phyloP scores from a whole-genome alignment of 2,329 filamentous ascomycete species.

The Claviceps pazoutovae region DNA sequence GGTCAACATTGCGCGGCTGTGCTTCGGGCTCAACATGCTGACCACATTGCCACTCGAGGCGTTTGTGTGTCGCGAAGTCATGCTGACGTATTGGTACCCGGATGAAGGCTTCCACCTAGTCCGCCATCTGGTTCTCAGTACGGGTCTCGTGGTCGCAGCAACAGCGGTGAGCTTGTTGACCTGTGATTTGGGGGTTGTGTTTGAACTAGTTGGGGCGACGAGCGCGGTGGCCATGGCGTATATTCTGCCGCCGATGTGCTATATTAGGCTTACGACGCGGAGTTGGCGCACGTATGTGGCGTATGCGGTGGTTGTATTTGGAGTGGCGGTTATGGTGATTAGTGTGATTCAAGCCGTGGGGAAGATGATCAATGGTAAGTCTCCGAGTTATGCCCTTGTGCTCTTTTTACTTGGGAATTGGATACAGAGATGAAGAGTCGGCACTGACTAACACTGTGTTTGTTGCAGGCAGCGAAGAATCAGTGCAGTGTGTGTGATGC shows the following conservation, averaged over 20 bases:
- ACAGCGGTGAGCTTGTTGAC: conserved; percentile 70
- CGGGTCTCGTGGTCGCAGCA: conserved; percentile 63
- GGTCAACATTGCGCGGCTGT: conserved; percentile 88
- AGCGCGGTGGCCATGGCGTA: conserved; percentile 90
- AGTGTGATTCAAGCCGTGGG: conserved; percentile 58
- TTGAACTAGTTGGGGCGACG: conserved; percentile 91
- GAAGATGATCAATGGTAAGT: conserved; percentile 41
- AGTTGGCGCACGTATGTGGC: conserved; percentile 63
- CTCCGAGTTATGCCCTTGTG: too few relatives aligned
- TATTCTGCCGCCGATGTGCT: conserved; percentile 87
- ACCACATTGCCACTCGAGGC: conserved; percentile 92
- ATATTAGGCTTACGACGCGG: conserved; percentile 75
- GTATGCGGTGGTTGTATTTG: conserved; percentile 63
- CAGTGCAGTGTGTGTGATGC: conserved; percentile 6
- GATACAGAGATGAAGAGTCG: too few relatives aligned
- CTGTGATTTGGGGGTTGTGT: conserved; percentile 86
- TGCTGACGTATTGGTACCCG: conserved; percentile 69
- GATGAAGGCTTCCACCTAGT: conserved; percentile 65
- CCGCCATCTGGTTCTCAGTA: conserved; percentile 77
- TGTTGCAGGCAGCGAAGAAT: conserved; percentile 6
- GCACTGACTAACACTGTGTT: not conserved
- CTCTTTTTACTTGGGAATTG: too few relatives aligned
- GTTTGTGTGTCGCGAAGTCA: conserved; percentile 94
- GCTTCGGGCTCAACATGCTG: conserved; percentile 97
- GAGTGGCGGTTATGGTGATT: conserved; percentile 65